phyloP scores from a whole-genome alignment of 805 yeast species.

The Wickerhamomyces sydowiorum region DNA sequence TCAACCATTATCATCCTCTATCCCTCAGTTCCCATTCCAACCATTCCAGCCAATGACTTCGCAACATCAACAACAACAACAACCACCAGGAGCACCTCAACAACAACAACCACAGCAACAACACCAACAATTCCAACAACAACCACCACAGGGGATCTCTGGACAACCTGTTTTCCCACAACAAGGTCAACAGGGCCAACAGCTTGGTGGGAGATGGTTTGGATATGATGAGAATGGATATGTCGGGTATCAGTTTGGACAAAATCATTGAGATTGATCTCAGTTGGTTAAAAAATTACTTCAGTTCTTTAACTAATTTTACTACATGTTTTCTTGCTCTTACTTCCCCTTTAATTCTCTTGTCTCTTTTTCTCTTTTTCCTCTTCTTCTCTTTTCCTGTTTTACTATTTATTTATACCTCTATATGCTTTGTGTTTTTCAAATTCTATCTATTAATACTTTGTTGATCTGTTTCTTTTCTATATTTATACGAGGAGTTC shows the following conservation, averaged over 20 bases:
- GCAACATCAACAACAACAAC: conserved; percentile 4
- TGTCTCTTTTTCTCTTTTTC: too few relatives aligned
- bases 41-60: neutral
- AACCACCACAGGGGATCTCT: conserved; percentile 9
- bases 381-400: too few relatives aligned
- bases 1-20: neutral
- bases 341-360: too few relatives aligned
- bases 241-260: conserved; percentile 1
- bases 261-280: conserved; percentile 3
- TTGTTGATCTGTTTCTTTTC: too few relatives aligned
- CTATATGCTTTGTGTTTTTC: too few relatives aligned
- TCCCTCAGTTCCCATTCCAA: conserved; percentile 1
- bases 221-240: conserved; percentile 1
- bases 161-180: conserved; percentile 1
- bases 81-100: neutral
- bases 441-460: too few relatives aligned
- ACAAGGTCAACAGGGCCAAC: neutral
- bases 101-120: conserved; percentile 5
- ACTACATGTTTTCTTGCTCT: too few relatives aligned
- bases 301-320: too few relatives aligned
- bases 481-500: too few relatives aligned
- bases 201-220: neutral
- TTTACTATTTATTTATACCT: too few relatives aligned
- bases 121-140: conserved; percentile 15
- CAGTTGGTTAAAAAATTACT: too few relatives aligned